Base-by-base conservation (phyloP, 352 stramenopile species). In the Peronospora destructor region DNA sequence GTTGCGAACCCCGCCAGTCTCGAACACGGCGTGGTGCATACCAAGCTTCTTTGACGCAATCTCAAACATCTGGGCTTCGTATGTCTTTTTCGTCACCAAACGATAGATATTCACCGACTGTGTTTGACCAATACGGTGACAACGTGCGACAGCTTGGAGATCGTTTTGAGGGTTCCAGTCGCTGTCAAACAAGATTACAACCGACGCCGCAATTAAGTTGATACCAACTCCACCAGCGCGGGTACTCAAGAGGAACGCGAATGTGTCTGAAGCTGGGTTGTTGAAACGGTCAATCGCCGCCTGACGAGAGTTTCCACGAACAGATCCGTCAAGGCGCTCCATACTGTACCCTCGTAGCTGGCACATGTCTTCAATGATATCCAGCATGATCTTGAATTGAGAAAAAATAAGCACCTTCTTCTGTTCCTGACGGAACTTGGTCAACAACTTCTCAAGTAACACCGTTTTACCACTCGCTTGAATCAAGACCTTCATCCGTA, bases 41-140 rank as follows among this genome's bases (percentile, higher is more conserved):
- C 96, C 97, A 6, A 99, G 77, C 66, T 99, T 99, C 66, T 97
- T 98, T 17, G 84, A 97, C 11, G 96, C 96, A 53, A 98, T 95
- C 48, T 98, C 95, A 76, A 99, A 99, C 94, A 99, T 99, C 60
- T 99, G 95, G 37, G 96, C 93, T 72, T 99, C 97, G 59, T 99
- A 99, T 16, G 94, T 98, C 42, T 97, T 94, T 70, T 97, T 98
- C 8, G 96, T 99, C 49, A 99, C 94, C 9, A 99, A 76, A 46
- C 97, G 95, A 71, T 99, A 99, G 28, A 99, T 98, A 60, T 94
- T 97, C 30, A 99, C 97, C 29, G 97, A 95, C 60, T 99, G 98
- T 0, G 95, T 99, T 67, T 99, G 96, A 6, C 97, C 97, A 54
- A 99, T 99, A 64, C 97, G 91, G 71, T 99, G 97, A 53, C 96